These are phyloP conservation scores for Cucumis hystrix DNA, from an alignment of 306 rosid species.

Conservation along the genomic window DNA sequence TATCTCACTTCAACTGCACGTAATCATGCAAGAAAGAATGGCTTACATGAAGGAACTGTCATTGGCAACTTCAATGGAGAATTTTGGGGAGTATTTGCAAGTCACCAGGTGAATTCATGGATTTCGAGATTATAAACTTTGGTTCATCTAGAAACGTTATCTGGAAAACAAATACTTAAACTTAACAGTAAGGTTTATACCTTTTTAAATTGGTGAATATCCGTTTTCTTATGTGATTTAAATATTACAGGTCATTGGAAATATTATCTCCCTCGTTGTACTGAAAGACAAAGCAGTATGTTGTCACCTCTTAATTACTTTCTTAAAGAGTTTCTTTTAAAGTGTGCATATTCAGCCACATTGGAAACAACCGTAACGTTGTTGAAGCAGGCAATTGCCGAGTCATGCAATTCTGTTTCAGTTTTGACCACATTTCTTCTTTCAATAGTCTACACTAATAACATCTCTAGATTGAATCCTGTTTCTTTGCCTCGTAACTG, in stretches of 20 bases:
- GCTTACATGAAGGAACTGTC: slow-evolving; percentile 62
- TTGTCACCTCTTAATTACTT: slow-evolving; percentile 7
- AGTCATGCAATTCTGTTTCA: background rate
- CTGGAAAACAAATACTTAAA: background rate
- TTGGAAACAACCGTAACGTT: background rate
- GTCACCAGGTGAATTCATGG: slow-evolving; percentile 54
- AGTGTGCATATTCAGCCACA: background rate
- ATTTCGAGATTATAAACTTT: background rate
- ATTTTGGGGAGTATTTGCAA: slow-evolving; percentile 75
- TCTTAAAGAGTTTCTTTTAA: slow-evolving; percentile 9
- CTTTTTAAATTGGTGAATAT: background rate
- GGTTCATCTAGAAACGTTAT: background rate
- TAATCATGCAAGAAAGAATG: slow-evolving; percentile 49
- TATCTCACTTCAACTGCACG: slow-evolving; percentile 83
- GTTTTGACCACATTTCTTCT: background rate
- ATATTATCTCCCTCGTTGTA: slow-evolving; percentile 65
- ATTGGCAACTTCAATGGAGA: slow-evolving; percentile 92
- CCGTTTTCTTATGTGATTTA: background rate
- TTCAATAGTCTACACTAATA: background rate
- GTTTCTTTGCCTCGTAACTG: slow-evolving; percentile 8
- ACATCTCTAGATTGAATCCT: background rate
- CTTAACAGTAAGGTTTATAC: background rate
- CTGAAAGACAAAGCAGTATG: slow-evolving; percentile 54
- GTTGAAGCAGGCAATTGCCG: background rate
- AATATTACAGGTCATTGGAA: slow-evolving; percentile 71